Evolutionary conservation across 2,329 filamentous ascomycete species (phyloP), one percentile per base, ranked within the genome.

Genomic region (Aspergillaceae sp.): DNA sequence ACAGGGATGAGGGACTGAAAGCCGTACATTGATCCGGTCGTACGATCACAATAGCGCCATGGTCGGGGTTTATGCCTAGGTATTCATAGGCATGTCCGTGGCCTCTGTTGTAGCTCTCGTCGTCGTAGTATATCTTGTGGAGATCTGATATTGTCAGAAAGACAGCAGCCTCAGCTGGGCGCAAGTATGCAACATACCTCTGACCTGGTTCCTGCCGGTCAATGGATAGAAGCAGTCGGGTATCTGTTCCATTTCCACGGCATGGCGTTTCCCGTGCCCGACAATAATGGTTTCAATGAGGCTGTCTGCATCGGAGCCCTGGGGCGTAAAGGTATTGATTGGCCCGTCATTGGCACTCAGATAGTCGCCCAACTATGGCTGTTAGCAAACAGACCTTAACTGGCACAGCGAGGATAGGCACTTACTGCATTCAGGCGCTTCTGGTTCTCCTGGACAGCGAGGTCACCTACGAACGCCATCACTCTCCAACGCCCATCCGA

Each of bases 21-120:
- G 19, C 19, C 19, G 19, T 62, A 78, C 77, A 79, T 64, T 82
- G 79, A 65, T 83, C 80, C 1, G 80, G 80, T 9, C 80, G 69
- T 6, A 82, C 72, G 48, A 83, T 65, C 0, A 78, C 68, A 4
- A 80, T 50, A 0, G 71, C 73, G 0, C 76, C 75, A 30, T 59
- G 47, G 4, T 61, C 51, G 0, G 69, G 59, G 45, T 75, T 68
- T 8, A 83, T 65, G 0, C 77, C 77, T 37, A 80, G 79, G 6
- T 65, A 65, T 42, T 78, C 67, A 51, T 83, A 83, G 1, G 75
- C 76, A 40, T 77, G 70, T 0, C 78, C 78, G 47, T 80, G 75
- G 1, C 75, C 76, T 2, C 70, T 68, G 47, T 76, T 74, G 55
- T 78, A 76, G 53, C 71, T 74, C 45, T 74, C 69, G 36, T 79